These are phyloP conservation scores for Aspergillus chevalieri DNA, from an alignment of 2,329 filamentous ascomycete species.

Conservation along the genomic window DNA sequence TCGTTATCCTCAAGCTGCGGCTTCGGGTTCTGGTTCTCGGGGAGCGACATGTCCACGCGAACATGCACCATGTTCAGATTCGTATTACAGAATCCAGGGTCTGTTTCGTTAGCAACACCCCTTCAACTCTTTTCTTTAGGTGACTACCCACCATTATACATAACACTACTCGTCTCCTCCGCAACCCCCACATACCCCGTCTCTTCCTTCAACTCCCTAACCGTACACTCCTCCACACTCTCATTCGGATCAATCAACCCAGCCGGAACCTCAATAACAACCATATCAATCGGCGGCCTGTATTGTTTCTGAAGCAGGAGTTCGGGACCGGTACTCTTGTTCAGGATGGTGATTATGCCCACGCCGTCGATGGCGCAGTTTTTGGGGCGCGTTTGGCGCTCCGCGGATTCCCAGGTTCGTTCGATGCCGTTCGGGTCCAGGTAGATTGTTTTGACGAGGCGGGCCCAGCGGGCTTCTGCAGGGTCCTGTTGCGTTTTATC, in stretches of 20 bases:
- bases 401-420: slow-evolving; percentile 41
- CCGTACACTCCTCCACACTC: slow-evolving; percentile 49
- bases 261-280: slow-evolving; percentile 56
- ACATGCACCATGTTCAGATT: slow-evolving; percentile 60
- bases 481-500: slow-evolving; percentile 22
- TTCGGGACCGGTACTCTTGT: slow-evolving; percentile 46
- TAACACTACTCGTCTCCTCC: slow-evolving; percentile 36
- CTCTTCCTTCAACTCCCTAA: slow-evolving; percentile 57
- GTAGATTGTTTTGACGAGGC: slow-evolving; percentile 39
- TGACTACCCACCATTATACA: slow-evolving; percentile 39
- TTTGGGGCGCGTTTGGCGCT: slow-evolving; percentile 44
- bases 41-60: slow-evolving; percentile 60
- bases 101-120: slow-evolving; percentile 9
- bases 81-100: slow-evolving; percentile 46
- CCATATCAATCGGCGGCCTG: slow-evolving; percentile 52
- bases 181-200: slow-evolving; percentile 54
- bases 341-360: slow-evolving; percentile 55
- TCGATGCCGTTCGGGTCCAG: slow-evolving; percentile 37
- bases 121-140: no score
- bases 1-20: slow-evolving; percentile 71
- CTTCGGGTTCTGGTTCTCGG: slow-evolving; percentile 63
- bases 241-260: slow-evolving; percentile 55
- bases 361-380: slow-evolving; percentile 52
- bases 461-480: slow-evolving; percentile 37
- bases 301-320: slow-evolving; percentile 55